Evolutionary conservation across 345 rosid species (phyloP), one percentile per base, ranked within the genome.

Genomic region (Hibiscus mutabilis): DNA sequence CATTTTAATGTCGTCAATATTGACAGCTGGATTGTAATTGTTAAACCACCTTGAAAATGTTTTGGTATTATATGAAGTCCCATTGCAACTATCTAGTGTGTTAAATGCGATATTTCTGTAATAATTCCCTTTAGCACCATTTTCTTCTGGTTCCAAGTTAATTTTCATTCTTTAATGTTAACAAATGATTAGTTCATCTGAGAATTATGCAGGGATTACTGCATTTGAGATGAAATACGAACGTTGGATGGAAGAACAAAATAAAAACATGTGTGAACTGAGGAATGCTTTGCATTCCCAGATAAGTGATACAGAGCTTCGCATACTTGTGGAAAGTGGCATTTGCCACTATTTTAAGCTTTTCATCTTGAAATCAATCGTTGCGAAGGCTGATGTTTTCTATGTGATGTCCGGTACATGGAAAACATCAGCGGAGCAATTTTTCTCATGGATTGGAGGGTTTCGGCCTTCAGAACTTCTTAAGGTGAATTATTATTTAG

Each of bases 391-490:
- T 19, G 97, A 92, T 76, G 97, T 95, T 31, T 92, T 90, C 73
- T 92, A 87, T 68, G 65, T 95, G 74, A 91, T 95, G 84, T 85
- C 82, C 0, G 99, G 99, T 24, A 66, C 85, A 86, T 95, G 99
- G 99, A 92, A 83, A 76, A 81, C 99, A 19, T 73, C 96, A 0
- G 86, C 97, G 10, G 99, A 95, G 81, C 81, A 93, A 15, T 86
- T 92, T 73, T 95, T 95, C 86, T 80, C 82, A 47, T 95, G 99
- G 99, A 89, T 95, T 1, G 99, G 97, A 21, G 99, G 99, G 40
- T 95, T 90, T 77, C 89, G 91, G 64, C 97, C 99, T 49, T 92
- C 99, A 0, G 97, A 91, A 71, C 93, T 95, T 75, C 91, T 95
- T 69, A 85, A 91, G 99, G 98, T 94, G 74, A 77, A 62, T 18